phyloP scores from a whole-genome alignment of 106 monocot genomes.

The Platanthera guangdongensis region DNA sequence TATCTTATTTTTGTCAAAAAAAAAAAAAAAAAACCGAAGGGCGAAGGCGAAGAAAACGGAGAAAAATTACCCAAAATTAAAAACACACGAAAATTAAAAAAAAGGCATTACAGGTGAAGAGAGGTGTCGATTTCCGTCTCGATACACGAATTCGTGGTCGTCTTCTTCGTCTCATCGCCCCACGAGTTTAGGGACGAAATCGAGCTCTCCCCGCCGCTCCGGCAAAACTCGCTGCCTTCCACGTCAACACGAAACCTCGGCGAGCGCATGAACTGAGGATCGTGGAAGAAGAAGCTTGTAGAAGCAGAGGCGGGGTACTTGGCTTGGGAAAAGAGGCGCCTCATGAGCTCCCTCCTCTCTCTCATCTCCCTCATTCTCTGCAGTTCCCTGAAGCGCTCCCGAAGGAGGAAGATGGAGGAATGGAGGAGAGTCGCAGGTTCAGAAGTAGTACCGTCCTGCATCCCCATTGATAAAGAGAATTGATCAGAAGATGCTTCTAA shows the following conservation, averaged over 20 bases:
- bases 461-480: slow-evolving; percentile 5
- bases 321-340: neutral
- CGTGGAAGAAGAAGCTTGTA: slow-evolving; percentile 47
- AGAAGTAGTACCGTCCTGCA: neutral
- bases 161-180: neutral
- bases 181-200: slow-evolving; percentile 10
- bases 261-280: slow-evolving; percentile 30
- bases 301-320: neutral
- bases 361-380: slow-evolving; percentile 56
- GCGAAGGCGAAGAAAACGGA: neutral
- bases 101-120: slow-evolving; percentile 51
- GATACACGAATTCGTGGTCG: neutral
- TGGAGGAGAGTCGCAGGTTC: neutral
- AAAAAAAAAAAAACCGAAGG: neutral
- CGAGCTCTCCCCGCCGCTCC: neutral
- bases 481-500: too few relatives aligned
- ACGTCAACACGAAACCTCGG: neutral
- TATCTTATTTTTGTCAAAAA: too few relatives aligned
- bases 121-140: slow-evolving; percentile 57
- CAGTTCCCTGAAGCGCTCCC: slow-evolving; percentile 63
- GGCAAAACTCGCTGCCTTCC: slow-evolving; percentile 1
- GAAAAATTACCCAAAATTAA: neutral
- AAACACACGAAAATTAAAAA: neutral
- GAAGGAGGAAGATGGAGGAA: slow-evolving; percentile 66
- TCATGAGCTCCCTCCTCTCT: slow-evolving; percentile 39